Evolutionary conservation across 2,329 filamentous ascomycete genomes (phyloP), one percentile per base, ranked within the genome.

Genomic region (Raffaelea albimanens): DNA sequence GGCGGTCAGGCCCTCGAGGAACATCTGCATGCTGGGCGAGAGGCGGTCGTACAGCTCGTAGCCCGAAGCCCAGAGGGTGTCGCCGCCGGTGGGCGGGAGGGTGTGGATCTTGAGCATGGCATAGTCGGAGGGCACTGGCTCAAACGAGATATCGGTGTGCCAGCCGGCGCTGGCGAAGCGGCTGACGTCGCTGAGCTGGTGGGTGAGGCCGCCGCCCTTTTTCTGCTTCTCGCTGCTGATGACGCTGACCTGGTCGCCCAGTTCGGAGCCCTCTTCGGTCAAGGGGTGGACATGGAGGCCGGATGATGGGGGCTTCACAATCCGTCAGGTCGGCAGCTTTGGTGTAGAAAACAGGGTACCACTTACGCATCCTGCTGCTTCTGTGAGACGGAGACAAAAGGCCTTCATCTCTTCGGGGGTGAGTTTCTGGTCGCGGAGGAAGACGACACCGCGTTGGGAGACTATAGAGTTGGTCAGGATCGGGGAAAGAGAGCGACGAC

Each of bases 381-480:
- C 65, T 5, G 81, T 80, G 2, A 85, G 67, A 1, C 71, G 69
- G 10, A 78, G 67, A 31, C 76, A 73, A 0, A 84, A 63, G 20
- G 72, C 61, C 61, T 83, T 84, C 56, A 80, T 77, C 5, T 78
- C 66, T 0, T 75, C 73, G 52, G 80, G 71, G 51, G 68, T 69
- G 10, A 81, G 60, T 51, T 72, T 67, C 50, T 83, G 80, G 16
- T 70, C 67, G 8, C 79, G 73, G 58, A 83, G 78, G 60, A 83
- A 82, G 38, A 83, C 78, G 2, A 83, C 80, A 1, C 78, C 78
- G 14, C 80, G 70, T 52, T 75, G 71, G 1, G 78, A 80, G 52
- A 82, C 78, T 80, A 16, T 38, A 33, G 20, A 7, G 31, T 48
- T 2, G 9, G 9, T 10, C 8, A 38, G 16, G 7, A 14, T n/a